Conservation (phyloP, 73 alveolate species). For the Breviolum minutum region DNA sequence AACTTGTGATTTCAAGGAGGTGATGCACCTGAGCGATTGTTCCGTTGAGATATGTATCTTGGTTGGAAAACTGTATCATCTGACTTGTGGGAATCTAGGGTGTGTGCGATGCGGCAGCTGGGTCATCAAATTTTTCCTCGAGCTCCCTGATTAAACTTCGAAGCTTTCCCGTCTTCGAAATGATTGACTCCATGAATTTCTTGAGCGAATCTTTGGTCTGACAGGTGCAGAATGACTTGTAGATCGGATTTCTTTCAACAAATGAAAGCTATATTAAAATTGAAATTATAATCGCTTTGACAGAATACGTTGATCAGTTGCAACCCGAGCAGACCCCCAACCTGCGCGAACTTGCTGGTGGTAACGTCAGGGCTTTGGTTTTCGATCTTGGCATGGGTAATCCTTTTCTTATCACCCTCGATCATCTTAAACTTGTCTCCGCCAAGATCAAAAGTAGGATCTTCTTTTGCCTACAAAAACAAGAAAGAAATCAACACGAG, state of each 20-base stretch:
- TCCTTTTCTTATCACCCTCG: background rate
- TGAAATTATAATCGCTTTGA: background rate
- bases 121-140: background rate
- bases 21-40: constrained; percentile 18
- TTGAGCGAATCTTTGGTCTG: background rate
- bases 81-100: background rate
- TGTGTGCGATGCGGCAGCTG: background rate
- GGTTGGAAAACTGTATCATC: background rate
- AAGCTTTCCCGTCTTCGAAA: background rate
- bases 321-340: background rate
- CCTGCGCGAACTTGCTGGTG: background rate
- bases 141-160: background rate
- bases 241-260: too few relatives aligned
- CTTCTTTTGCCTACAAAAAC: background rate
- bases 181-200: background rate
- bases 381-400: background rate
- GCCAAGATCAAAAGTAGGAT: background rate
- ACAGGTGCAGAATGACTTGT: background rate
- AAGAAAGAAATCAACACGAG: too few relatives aligned
- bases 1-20: background rate
- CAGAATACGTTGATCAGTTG: background rate
- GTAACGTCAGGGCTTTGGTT: background rate
- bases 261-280: too few relatives aligned
- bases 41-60: background rate
- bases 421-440: background rate